Percentiles rank a stretch among this genome's conserved stretches.
Conservation (phyloP, 768 basidiomycete genomes). For the Russula foetens region DNA sequence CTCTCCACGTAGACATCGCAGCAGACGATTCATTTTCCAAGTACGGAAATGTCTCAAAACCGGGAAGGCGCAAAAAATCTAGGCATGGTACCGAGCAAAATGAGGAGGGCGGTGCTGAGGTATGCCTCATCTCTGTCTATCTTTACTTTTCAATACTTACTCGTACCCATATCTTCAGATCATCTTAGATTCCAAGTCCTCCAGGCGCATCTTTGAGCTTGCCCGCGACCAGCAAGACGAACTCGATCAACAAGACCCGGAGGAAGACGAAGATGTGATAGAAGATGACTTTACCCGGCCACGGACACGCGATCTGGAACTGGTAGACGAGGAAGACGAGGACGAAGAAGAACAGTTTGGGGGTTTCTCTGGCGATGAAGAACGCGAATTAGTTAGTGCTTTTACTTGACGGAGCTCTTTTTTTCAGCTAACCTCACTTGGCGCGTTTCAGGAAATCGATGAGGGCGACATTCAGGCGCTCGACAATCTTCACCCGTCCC, state of each 20-base stretch:
- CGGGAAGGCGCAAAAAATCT: conserved; percentile 65
- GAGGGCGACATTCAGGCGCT: conserved; percentile 80
- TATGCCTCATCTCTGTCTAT: background rate
- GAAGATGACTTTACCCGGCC: conserved; percentile 24
- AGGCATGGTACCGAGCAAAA: conserved; percentile 34
- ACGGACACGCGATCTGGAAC: conserved; percentile 23
- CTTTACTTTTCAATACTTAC: background rate
- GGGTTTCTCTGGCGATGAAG: conserved; percentile 32
- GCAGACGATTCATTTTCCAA: conserved; percentile 70
- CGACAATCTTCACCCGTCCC: conserved; percentile 71
- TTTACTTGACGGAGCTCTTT: background rate
- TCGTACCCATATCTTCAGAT: conserved; percentile 34
- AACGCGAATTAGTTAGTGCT: conserved; percentile 41
- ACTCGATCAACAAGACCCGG: conserved; percentile 36
- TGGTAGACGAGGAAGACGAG: conserved; percentile 48
- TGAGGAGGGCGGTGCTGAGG: conserved; percentile 42
- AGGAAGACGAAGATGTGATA: conserved; percentile 29
- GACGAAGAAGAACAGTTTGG: conserved; percentile 49
- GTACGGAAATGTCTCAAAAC: conserved; percentile 70
- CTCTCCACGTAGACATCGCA: conserved; percentile 75
- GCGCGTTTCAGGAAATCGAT: conserved; percentile 67
- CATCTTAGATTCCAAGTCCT: conserved; percentile 73
- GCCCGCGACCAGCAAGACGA: conserved; percentile 93
- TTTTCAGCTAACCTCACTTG: background rate
- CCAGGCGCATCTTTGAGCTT: conserved; percentile 82